Percentiles rank a stretch among this genome's conserved stretches.
phyloP scores from a whole-genome alignment of 345 rosid genomes.

The Corymbia maculata region DNA sequence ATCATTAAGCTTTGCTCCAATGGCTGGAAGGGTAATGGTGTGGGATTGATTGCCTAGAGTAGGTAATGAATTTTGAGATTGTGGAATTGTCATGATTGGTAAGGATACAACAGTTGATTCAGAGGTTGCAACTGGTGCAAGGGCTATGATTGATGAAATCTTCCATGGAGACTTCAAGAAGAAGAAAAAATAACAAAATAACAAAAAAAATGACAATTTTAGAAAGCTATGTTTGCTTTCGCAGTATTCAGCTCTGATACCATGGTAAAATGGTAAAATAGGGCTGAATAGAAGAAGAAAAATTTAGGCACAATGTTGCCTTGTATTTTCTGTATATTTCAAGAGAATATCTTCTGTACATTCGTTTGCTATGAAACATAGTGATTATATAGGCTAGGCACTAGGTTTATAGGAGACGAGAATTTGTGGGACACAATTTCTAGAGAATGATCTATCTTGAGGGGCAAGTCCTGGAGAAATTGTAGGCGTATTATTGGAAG shows the following conservation, averaged over 20 bases:
- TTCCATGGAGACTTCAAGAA: background rate
- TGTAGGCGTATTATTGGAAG: too few relatives aligned
- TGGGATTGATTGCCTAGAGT: background rate
- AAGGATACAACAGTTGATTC: background rate
- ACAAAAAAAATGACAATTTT: background rate
- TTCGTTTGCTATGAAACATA: too few relatives aligned
- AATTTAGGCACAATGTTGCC: too few relatives aligned
- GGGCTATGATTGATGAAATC: background rate
- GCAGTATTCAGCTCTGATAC: background rate
- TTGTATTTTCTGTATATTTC: too few relatives aligned
- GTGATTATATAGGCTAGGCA: too few relatives aligned
- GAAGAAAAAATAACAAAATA: too few relatives aligned
- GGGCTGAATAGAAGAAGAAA: too few relatives aligned
- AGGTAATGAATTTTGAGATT: background rate
- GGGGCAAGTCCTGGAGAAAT: too few relatives aligned
- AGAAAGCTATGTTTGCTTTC: background rate
- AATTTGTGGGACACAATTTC: too few relatives aligned
- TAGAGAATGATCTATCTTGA: too few relatives aligned
- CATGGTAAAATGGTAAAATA: background rate
- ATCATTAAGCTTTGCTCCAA: background rate
- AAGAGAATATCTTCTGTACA: too few relatives aligned
- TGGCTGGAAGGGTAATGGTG: background rate
- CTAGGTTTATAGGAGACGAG: too few relatives aligned
- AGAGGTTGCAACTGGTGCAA: background rate
- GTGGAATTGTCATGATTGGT: background rate